phyloP scores from a whole-genome alignment of 495 filamentous ascomycete genomes.

The Aspergillus wentii region DNA sequence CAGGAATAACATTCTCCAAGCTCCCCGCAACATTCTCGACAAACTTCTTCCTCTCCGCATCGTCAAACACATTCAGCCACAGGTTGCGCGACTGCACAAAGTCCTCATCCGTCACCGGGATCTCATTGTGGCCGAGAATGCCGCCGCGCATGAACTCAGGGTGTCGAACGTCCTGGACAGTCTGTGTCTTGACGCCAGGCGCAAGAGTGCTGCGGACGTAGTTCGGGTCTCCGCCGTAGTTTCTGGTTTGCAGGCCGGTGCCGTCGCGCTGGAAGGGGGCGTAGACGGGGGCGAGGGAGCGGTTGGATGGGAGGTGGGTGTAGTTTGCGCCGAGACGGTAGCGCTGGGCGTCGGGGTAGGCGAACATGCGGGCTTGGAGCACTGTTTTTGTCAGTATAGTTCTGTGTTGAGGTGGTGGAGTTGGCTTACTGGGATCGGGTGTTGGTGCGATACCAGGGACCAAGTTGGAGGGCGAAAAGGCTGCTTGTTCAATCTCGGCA shows the following conservation, averaged over 20 bases:
- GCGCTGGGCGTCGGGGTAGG: constrained; percentile 63
- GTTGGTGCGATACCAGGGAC: constrained; percentile 41
- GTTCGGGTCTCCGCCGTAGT: constrained; percentile 63
- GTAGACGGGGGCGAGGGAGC: constrained; percentile 39
- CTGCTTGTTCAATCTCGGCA: constrained; percentile 44
- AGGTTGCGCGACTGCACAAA: constrained; percentile 25
- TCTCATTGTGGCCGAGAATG: constrained; percentile 18
- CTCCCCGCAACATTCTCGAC: constrained; percentile 19
- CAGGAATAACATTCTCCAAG: constrained; percentile 14
- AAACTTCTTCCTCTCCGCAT: constrained; percentile 17
- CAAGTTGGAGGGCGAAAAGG: constrained; percentile 47
- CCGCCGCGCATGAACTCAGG: constrained; percentile 17
- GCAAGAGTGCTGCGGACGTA: constrained; percentile 47
- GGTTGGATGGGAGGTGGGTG: constrained; percentile 50
- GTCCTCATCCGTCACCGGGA: constrained; percentile 25
- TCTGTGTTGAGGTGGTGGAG: background rate
- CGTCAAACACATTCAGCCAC: constrained; percentile 28
- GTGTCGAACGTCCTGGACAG: constrained; percentile 17
- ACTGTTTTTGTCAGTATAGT: constrained; percentile 39
- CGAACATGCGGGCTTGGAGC: constrained; percentile 65
- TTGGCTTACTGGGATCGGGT: constrained; percentile 35
- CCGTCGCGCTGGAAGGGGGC: constrained; percentile 73
- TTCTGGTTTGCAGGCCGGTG: constrained; percentile 50
- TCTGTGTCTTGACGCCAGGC: constrained; percentile 10
- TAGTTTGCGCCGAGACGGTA: constrained; percentile 66